Conservation (phyloP, 306 rosid species). For the Trifolium repens region DNA sequence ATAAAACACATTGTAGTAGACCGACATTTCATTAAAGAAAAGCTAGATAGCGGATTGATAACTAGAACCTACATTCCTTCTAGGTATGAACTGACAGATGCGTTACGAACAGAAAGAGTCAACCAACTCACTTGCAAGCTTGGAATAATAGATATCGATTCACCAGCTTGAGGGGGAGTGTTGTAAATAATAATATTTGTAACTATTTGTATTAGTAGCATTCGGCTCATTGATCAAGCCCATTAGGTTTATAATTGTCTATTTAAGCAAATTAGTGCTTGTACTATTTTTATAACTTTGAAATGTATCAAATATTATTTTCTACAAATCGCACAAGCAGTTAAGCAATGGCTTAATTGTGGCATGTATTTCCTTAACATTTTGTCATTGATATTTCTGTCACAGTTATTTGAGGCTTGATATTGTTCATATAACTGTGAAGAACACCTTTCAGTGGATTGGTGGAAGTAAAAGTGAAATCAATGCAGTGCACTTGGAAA, state of each 20-base stretch:
- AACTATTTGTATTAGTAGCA: background rate
- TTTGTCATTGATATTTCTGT: conserved; percentile 44
- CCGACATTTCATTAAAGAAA: background rate
- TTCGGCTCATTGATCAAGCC: background rate
- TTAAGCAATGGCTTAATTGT: conserved; percentile 23
- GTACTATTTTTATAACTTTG: background rate
- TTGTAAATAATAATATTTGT: no score
- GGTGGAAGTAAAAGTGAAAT: conserved; percentile 84
- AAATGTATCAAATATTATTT: background rate
- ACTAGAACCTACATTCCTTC: background rate
- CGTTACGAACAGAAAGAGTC: background rate
- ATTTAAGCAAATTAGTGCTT: background rate
- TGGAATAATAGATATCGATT: background rate
- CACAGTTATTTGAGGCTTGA: conserved; percentile 97
- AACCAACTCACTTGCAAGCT: background rate
- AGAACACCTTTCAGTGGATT: conserved; percentile 82
- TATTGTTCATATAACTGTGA: conserved; percentile 88
- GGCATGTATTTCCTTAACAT: conserved; percentile 34
- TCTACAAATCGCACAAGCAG: background rate
- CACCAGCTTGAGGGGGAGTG: background rate
- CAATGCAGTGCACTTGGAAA: conserved; percentile 87
- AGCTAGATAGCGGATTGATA: background rate
- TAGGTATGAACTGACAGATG: background rate
- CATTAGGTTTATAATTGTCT: background rate
- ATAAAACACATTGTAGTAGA: background rate